Percentiles rank a stretch among this genome's conserved stretches.
phyloP scores from a whole-genome alignment of 1,284 basidiomycete genomes.

The Polyporus tsugae region DNA sequence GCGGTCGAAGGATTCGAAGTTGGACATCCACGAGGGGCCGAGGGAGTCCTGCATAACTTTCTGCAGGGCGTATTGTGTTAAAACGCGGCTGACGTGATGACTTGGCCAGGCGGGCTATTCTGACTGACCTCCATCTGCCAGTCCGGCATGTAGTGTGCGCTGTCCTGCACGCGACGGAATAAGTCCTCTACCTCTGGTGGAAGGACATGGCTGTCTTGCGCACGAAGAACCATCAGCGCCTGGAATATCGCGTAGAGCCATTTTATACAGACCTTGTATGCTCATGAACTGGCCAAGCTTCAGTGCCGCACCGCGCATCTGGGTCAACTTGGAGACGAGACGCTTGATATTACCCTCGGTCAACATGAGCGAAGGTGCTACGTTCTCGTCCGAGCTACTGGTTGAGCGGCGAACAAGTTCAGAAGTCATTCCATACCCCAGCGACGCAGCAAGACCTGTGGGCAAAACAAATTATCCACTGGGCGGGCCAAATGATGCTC shows the following conservation, averaged over 20 bases:
- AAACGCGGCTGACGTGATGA: not conserved
- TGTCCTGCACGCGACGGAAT: conserved; percentile 91
- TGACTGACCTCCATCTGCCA: conserved; percentile 90
- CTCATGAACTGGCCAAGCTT: conserved; percentile 98
- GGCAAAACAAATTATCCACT: not conserved
- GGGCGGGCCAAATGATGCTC: not conserved
- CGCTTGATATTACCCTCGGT: conserved; percentile 91
- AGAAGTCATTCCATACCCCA: conserved; percentile 77
- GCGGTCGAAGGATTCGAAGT: conserved; percentile 83
- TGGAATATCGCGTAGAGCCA: not conserved
- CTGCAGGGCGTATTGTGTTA: conserved; percentile 46
- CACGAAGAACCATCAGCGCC: conserved; percentile 5
- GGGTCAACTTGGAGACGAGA: conserved; percentile 90
- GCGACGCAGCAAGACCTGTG: conserved; percentile 75
- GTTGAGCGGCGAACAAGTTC: conserved; percentile 45
- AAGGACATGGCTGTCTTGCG: conserved; percentile 83
- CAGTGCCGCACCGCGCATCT: conserved; percentile 96
- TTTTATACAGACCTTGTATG: conserved; percentile 80
- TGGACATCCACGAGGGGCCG: conserved; percentile 77
- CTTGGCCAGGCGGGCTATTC: too few species aligned
- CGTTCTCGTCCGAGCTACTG: conserved; percentile 32
- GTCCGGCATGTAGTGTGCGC: conserved; percentile 98
- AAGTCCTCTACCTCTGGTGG: conserved; percentile 92
- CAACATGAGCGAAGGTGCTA: conserved; percentile 73
- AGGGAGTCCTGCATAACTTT: conserved; percentile 81